phyloP scores from a whole-genome alignment of 2,329 filamentous ascomycete genomes.

The Penicillium sp. region DNA sequence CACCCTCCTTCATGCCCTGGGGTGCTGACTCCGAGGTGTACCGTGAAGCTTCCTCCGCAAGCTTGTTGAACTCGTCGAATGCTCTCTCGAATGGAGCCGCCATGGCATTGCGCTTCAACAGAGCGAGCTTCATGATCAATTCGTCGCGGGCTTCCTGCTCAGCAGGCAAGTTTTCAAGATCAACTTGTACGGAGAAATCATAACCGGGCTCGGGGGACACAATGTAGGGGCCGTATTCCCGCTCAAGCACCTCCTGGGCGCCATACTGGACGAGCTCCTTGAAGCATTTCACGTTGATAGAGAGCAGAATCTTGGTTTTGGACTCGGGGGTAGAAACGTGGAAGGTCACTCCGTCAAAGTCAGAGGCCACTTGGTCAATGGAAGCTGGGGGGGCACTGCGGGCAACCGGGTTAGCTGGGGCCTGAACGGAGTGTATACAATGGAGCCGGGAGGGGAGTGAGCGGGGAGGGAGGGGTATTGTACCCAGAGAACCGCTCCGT shows the following conservation, averaged over 20 bases:
- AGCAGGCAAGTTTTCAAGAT: conserved; percentile 81
- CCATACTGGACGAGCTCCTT: conserved; percentile 90
- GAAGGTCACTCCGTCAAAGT: conserved; percentile 98
- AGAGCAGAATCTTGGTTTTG: conserved; percentile 93
- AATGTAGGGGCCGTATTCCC: conserved; percentile 93
- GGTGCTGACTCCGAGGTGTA: conserved; percentile 94
- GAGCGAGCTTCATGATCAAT: conserved; percentile 79
- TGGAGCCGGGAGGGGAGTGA: conserved; percentile 19
- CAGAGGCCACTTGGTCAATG: conserved; percentile 97
- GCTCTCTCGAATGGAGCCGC: conserved; percentile 97
- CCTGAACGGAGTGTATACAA: conserved; percentile 34
- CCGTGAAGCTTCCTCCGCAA: conserved; percentile 85
- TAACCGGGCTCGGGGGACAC: conserved; percentile 85
- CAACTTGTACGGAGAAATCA: conserved; percentile 90
- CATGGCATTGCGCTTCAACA: conserved; percentile 98
- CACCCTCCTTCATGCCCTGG: conserved; percentile 84
- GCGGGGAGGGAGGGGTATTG: conserved; percentile 7
- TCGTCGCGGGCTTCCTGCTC: conserved; percentile 85
- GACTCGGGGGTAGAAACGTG: conserved; percentile 94
- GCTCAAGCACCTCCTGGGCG: conserved; percentile 83
- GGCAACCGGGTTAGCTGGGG: conserved; percentile 38
- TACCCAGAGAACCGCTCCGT: conserved; percentile 92
- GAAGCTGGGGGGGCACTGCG: conserved; percentile 76
- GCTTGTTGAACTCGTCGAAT: conserved; percentile 84
- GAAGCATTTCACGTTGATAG: conserved; percentile 93